These are phyloP conservation scores for Globisporangium abappressorium DNA, from an alignment of 352 stramenopile genomes.

Conservation along the genomic window DNA sequence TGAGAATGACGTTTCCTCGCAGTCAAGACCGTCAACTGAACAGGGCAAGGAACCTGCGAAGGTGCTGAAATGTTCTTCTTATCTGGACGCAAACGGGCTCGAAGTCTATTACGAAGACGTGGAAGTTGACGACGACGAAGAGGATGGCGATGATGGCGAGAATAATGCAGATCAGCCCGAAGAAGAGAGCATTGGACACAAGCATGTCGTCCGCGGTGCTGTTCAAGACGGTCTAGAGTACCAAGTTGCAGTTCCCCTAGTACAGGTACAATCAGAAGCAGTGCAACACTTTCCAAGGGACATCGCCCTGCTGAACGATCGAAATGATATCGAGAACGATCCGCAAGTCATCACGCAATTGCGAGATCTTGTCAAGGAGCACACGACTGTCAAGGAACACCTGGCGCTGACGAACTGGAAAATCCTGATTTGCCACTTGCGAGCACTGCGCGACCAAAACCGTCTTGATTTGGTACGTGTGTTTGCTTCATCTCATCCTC, in stretches of 20 bases:
- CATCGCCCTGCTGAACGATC: not conserved
- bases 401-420: slow-evolving; percentile 39
- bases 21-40: not conserved
- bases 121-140: slow-evolving; percentile 21
- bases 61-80: slow-evolving; percentile 12
- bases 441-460: slow-evolving; percentile 21
- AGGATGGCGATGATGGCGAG: not conserved
- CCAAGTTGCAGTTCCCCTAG: not conserved
- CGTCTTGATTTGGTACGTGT: slow-evolving; percentile 43
- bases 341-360: slow-evolving; percentile 51
- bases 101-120: slow-evolving; percentile 29
- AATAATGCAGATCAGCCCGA: slow-evolving; percentile 1
- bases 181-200: not conserved
- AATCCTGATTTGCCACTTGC: slow-evolving; percentile 40
- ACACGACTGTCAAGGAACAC: slow-evolving; percentile 20
- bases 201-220: not conserved
- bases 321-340: slow-evolving; percentile 28
- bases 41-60: not conserved
- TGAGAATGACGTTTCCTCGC: not conserved
- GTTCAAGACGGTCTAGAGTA: not conserved
- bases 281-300: not conserved
- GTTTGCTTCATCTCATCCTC: not conserved
- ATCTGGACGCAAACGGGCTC: slow-evolving; percentile 23
- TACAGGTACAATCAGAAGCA: not conserved
- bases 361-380: slow-evolving; percentile 39